Evolutionary conservation across 805 yeast genomes (phyloP).

Genomic region (Suhomyces pyralidae): DNA sequence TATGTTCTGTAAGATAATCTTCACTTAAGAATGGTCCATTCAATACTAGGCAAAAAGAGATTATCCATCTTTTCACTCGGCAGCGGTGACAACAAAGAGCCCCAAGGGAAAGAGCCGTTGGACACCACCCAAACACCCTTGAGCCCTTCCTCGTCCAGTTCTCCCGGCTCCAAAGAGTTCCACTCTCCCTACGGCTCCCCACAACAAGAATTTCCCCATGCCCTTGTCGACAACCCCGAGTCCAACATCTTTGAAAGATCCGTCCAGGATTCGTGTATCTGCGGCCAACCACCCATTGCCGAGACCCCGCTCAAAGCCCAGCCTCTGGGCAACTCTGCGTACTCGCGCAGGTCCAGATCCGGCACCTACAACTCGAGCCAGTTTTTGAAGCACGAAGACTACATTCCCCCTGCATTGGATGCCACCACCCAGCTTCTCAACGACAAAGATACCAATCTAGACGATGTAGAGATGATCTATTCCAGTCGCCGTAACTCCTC

Average conservation of each 20-base stretch:
- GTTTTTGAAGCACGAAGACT: slow-evolving; percentile 51
- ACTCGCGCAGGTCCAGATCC: slow-evolving; percentile 15
- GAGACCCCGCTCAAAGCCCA: slow-evolving; percentile 5
- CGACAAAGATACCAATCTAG: slow-evolving; percentile 59
- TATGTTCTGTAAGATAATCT: not conserved
- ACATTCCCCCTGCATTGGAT: slow-evolving; percentile 78
- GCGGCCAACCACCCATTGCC: slow-evolving; percentile 10
- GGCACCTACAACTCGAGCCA: slow-evolving; percentile 14
- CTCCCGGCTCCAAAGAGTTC: slow-evolving; percentile 1
- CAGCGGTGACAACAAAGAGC: slow-evolving; percentile 9
- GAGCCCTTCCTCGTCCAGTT: not conserved
- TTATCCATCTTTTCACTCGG: slow-evolving; percentile 25
- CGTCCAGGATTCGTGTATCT: slow-evolving; percentile 31
- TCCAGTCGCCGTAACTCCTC: slow-evolving; percentile 54
- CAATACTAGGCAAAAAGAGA: slow-evolving; percentile 12
- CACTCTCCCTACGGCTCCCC: slow-evolving; percentile 3
- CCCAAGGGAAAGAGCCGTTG: not conserved
- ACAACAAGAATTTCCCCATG: slow-evolving; percentile 11
- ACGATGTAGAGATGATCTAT: slow-evolving; percentile 68
- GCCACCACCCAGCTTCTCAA: slow-evolving; percentile 66
- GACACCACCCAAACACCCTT: not conserved
- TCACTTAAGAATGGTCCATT: not conserved
- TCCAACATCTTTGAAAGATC: slow-evolving; percentile 40
- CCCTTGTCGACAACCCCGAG: slow-evolving; percentile 18
- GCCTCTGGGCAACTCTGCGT: not conserved